Evolutionary conservation across 139 green algal genomes (phyloP).

Genomic region (Chlamydomonas sp.): DNA sequence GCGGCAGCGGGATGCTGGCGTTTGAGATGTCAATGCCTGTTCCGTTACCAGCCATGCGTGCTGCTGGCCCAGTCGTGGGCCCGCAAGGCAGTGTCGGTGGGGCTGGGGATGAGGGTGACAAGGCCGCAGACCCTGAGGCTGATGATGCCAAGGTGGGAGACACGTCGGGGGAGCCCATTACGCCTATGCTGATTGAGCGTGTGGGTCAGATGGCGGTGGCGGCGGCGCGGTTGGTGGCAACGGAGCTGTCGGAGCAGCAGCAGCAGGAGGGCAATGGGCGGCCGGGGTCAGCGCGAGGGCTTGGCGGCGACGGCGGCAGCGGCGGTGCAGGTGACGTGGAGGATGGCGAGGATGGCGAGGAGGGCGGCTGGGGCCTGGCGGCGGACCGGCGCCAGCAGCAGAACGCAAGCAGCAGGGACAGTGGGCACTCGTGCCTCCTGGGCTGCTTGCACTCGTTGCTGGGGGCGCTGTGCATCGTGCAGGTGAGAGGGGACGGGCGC

Average conservation of each 20-base stretch:
- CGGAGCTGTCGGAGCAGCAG: conserved; percentile 2
- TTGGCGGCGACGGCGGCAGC: too few relatives aligned
- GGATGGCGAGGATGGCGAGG: not conserved
- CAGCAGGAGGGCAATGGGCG: not conserved
- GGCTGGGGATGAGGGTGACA: too few relatives aligned
- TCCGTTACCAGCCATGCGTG: too few relatives aligned
- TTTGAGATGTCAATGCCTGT: too few relatives aligned
- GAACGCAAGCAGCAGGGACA: not conserved
- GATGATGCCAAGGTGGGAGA: not conserved
- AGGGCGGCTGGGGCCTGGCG: not conserved
- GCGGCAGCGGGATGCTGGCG: too few relatives aligned
- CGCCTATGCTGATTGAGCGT: not conserved
- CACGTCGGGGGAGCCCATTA: not conserved
- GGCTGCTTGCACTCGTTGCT: conserved; percentile 21
- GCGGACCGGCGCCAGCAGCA: too few relatives aligned
- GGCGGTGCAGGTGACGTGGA: too few relatives aligned
- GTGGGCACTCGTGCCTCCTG: conserved; percentile 8
- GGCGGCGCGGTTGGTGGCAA: not conserved
- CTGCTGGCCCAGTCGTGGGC: too few relatives aligned
- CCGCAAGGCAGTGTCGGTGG: too few relatives aligned
- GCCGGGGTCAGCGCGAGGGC: too few relatives aligned
- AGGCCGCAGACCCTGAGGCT: not conserved
- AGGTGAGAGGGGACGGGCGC: not conserved
- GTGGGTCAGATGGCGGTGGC: conserved; percentile 1
- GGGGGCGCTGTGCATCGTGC: not conserved